These are phyloP conservation scores for Zostera marina DNA, from an alignment of 116 monocot species.

Conservation along the genomic window DNA sequence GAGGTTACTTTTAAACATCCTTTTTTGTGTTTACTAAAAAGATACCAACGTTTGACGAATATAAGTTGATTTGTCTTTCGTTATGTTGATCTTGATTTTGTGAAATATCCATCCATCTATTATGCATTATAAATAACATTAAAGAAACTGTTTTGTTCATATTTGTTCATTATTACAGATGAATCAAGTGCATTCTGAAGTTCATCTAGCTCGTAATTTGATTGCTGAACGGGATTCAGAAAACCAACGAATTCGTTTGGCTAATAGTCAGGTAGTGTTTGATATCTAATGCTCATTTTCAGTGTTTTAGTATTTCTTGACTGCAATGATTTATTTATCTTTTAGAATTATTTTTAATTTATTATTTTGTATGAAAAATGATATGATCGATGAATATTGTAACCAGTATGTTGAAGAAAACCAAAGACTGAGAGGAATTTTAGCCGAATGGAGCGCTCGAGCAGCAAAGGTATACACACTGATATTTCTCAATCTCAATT, in stretches of 20 bases:
- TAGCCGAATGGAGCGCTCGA: slow-evolving; percentile 93
- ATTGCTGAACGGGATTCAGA: slow-evolving; percentile 88
- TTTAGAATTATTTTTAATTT: background rate
- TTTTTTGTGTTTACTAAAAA: background rate
- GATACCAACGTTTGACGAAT: background rate
- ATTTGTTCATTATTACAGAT: slow-evolving; percentile 31
- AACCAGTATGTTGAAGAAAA: slow-evolving; percentile 91
- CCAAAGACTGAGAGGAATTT: slow-evolving; percentile 87
- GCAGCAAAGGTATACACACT: slow-evolving; percentile 67
- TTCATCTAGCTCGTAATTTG: slow-evolving; percentile 67
- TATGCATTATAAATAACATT: background rate
- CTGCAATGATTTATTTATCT: background rate
- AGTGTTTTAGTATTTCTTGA: background rate
- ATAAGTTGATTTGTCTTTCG: background rate
- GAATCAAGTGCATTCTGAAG: slow-evolving; percentile 89
- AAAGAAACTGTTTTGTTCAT: background rate
- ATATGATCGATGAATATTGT: background rate
- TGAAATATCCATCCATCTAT: background rate
- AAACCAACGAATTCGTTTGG: slow-evolving; percentile 44
- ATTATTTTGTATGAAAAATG: background rate
- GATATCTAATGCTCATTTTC: background rate
- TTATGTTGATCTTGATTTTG: background rate
- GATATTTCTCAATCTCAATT: background rate
- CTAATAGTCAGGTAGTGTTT: slow-evolving; percentile 46
- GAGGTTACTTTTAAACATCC: slow-evolving; percentile 35